Percentiles rank a stretch among this genome's conserved stretches.
These are phyloP conservation scores for Dothideomycetes sp. DNA, from an alignment of 2,329 filamentous ascomycete genomes.

Conservation along the genomic window DNA sequence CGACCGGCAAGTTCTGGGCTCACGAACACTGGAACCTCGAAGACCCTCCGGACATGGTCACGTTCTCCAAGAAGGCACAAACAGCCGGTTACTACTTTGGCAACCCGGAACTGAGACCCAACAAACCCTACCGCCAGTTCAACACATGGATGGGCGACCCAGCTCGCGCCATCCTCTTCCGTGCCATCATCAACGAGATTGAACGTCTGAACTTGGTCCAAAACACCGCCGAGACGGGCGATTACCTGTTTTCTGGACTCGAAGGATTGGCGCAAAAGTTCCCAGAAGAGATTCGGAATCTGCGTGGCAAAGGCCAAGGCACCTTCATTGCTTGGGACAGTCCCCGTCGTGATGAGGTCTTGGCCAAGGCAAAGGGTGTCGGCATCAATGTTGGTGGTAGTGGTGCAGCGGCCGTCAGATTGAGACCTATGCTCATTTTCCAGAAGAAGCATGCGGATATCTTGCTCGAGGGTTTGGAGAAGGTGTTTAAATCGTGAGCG, in stretches of 20 bases:
- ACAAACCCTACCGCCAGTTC: slow-evolving; percentile 88
- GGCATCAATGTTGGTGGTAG: slow-evolving; percentile 80
- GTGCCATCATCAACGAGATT: slow-evolving; percentile 71
- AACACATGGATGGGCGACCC: slow-evolving; percentile 97
- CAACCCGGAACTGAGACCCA: slow-evolving; percentile 66
- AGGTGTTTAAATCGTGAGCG: slow-evolving; percentile 8
- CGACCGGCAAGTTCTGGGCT: slow-evolving; percentile 87
- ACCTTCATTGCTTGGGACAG: slow-evolving; percentile 87
- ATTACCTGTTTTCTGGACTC: slow-evolving; percentile 64
- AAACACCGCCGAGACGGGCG: slow-evolving; percentile 64
- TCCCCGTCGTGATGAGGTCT: slow-evolving; percentile 65
- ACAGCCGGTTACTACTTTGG: slow-evolving; percentile 84
- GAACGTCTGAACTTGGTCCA: slow-evolving; percentile 62
- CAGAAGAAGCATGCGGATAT: slow-evolving; percentile 82
- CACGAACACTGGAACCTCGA: slow-evolving; percentile 83
- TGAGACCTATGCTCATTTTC: slow-evolving; percentile 83
- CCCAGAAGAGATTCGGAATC: slow-evolving; percentile 66
- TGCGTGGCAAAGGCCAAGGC: slow-evolving; percentile 74
- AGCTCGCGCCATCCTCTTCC: slow-evolving; percentile 69
- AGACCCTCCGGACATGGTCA: slow-evolving; percentile 81
- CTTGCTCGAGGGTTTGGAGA: slow-evolving; percentile 42
- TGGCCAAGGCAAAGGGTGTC: slow-evolving; percentile 63
- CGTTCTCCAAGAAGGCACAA: slow-evolving; percentile 89
- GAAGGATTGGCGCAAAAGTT: slow-evolving; percentile 57
- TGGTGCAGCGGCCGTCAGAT: slow-evolving; percentile 60